These are phyloP conservation scores for Colletotrichum gigasporum DNA, from an alignment of 2,329 filamentous ascomycete species.

Conservation along the genomic window DNA sequence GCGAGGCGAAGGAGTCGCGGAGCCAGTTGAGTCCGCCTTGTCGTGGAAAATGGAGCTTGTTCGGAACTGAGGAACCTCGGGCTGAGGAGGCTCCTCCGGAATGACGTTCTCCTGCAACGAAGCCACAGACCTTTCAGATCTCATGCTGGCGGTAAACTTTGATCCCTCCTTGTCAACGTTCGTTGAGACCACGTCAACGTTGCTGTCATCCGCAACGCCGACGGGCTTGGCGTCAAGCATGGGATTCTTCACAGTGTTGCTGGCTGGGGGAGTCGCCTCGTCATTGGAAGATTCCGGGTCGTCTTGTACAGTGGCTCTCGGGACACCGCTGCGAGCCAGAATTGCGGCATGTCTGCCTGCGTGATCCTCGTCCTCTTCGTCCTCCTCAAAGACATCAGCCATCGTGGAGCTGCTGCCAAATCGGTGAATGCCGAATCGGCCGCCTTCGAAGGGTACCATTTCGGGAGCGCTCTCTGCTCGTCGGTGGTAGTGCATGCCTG, in stretches of 20 bases:
- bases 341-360: constrained; percentile 44
- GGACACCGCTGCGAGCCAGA: constrained; percentile 2
- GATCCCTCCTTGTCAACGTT: constrained; percentile 52
- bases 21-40: constrained; percentile 48
- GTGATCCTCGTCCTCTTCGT: constrained; percentile 72
- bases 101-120: constrained; percentile 64
- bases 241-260: constrained; percentile 33
- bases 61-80: constrained; percentile 48
- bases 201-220: neutral
- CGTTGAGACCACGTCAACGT: constrained; percentile 51
- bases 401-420: constrained; percentile 77
- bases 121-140: constrained; percentile 58
- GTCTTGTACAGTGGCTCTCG: neutral
- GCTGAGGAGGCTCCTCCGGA: constrained; percentile 53
- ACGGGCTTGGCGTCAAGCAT: constrained; percentile 32
- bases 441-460: constrained; percentile 76
- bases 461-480: constrained; percentile 84
- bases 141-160: constrained; percentile 49
- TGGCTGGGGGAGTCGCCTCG: constrained; percentile 45
- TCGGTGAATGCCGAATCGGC: constrained; percentile 65
- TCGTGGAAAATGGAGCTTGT: constrained; percentile 46
- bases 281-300: constrained; percentile 32
- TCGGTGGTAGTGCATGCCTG: constrained; percentile 79
- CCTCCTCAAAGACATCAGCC: constrained; percentile 89
- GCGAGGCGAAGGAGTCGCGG: constrained; percentile 56